A percentile compares a stretch with the other conserved stretches of the same genome.
These are phyloP conservation scores for Austroboletus festivus DNA, from an alignment of 768 basidiomycete species.

Conservation along the genomic window DNA sequence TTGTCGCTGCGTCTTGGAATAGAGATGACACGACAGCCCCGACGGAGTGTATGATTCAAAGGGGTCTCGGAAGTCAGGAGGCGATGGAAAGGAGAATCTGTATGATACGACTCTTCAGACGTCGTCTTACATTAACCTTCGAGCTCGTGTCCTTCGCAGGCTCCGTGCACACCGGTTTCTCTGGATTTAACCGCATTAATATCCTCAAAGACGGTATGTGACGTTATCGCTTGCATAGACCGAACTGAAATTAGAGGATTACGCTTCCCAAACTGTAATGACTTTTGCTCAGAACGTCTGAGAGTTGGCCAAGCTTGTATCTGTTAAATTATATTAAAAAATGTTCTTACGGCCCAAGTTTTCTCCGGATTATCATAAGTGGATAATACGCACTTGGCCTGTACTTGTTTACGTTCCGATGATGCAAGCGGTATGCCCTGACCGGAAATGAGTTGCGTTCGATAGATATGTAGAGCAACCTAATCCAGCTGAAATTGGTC, in stretches of 20 bases:
- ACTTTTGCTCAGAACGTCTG: no score
- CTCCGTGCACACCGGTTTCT: neutral
- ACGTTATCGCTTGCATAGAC: neutral
- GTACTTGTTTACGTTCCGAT: conserved; percentile 8
- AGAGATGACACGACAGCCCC: conserved; percentile 1
- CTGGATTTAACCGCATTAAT: neutral
- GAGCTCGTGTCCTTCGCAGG: no score
- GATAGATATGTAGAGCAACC: neutral
- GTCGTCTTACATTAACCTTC: no score
- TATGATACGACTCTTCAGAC: no score
- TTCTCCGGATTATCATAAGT: no score
- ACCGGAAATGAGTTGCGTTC: neutral
- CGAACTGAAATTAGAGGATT: no score
- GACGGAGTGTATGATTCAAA: neutral
- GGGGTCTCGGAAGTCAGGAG: no score
- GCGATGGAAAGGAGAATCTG: neutral
- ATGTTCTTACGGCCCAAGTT: no score
- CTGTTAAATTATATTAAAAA: no score
- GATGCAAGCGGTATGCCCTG: neutral
- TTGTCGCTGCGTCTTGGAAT: neutral
- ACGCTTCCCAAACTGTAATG: no score
- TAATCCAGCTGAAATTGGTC: conserved; percentile 1
- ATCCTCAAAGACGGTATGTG: neutral
- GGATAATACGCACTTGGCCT: neutral
- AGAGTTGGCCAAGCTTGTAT: neutral